Base-by-base conservation (phyloP, 1,139 yeast genomes). In the Taiozyma onychis region DNA sequence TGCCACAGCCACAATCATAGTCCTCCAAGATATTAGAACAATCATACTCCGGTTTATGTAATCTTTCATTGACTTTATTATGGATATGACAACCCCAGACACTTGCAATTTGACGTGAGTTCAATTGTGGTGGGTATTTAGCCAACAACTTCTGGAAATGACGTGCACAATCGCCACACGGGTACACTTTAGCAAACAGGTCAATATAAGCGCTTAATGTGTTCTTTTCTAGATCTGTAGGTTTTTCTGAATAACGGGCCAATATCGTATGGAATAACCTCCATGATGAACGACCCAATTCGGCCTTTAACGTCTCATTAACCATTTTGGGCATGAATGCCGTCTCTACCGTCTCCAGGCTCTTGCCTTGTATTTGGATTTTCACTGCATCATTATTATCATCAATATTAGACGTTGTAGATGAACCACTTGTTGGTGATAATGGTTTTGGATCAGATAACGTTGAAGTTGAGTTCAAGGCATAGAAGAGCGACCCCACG, bases 71-170 rank as follows among this genome's bases (percentile, higher is more conserved):
- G 37, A 91, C 97, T 54, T 77, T 70, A 62, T 95, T 93, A 69
- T 93, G 99, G n/a, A 93, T 76, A 62, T 84, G 84, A 66, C 99
- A 93, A 2, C 99, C 99, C 99, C 99, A 93, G 56, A 88, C 72
- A 0, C 97, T 90, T 0, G 99, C 98, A 2, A 82, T 79, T 56
- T 84, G 83, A 51, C 97, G 76, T 22, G 85, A 77, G 9, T 81
- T 75, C 3, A 87, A 77, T 63, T 95, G 99, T 3, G 97, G 97
- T 1, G 99, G 99, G 61, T 74, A 81, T 59, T 85, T 75, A 48
- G 72, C 64, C 52, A 93, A 70, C 58, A 91, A 72, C 59, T 77
- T 69, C 56, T 80, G 86, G 67, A 93, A 93, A 67, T 93, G 99
- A 57, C 89, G 76, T 0, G 99, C 97, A 71, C 98, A 91, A 65